Evolutionary conservation across 1,284 basidiomycete species (phyloP).

Genomic region (Gymnopus androsaceus): DNA sequence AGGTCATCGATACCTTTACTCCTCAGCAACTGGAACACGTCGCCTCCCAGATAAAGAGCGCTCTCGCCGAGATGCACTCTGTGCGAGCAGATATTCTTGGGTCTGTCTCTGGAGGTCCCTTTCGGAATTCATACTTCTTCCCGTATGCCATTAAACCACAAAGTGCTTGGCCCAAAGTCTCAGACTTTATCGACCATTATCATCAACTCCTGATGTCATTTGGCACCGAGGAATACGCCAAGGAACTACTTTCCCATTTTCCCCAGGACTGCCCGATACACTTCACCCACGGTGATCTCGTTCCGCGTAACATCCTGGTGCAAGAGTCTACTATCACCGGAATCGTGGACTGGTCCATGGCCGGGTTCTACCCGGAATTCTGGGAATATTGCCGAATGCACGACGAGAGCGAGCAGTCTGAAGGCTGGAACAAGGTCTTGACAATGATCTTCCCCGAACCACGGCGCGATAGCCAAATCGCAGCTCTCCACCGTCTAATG

Average conservation of each 20-base stretch:
- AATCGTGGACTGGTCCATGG: slow-evolving; percentile 18
- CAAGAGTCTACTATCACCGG: slow-evolving; percentile 14
- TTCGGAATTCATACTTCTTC: slow-evolving; percentile 8
- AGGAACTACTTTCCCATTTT: slow-evolving; percentile 6
- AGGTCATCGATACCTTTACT: slow-evolving; percentile 10
- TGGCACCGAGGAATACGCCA: slow-evolving; percentile 10
- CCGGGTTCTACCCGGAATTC: slow-evolving; percentile 17
- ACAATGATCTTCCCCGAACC: slow-evolving; percentile 3
- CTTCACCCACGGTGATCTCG: slow-evolving; percentile 20
- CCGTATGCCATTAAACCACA: slow-evolving; percentile 5
- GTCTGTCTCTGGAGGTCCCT: slow-evolving; percentile 9
- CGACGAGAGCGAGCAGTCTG: slow-evolving; percentile 1
- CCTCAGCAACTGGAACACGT: slow-evolving; percentile 7
- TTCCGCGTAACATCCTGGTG: slow-evolving; percentile 20
- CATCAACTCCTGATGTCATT: slow-evolving; percentile 6
- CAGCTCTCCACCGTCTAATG: slow-evolving; percentile 3
- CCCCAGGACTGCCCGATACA: background rate
- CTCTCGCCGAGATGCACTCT: slow-evolving; percentile 10
- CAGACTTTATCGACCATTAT: slow-evolving; percentile 10
- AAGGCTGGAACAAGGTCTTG: slow-evolving; percentile 1
- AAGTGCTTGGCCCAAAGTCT: background rate
- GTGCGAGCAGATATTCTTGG: background rate
- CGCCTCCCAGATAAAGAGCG: slow-evolving; percentile 7
- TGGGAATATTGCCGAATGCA: slow-evolving; percentile 18
- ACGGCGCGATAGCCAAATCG: slow-evolving; percentile 6